Evolutionary conservation across 2,329 filamentous ascomycete genomes (phyloP).

Genomic region (Periconia digitata): DNA sequence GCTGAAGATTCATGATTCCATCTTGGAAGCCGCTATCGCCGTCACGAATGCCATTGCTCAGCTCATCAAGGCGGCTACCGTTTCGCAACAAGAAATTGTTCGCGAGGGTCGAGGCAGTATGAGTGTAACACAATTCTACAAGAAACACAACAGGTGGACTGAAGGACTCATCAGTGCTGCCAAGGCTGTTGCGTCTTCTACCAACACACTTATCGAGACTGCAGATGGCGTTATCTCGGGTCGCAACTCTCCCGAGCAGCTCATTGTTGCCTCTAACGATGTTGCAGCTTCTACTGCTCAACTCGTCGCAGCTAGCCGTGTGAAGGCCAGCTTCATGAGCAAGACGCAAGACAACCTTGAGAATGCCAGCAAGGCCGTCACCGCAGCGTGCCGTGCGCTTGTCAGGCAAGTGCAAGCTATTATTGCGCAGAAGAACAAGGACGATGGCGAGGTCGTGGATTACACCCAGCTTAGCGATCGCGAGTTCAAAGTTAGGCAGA

Average conservation of each 20-base stretch:
- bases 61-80: conserved; percentile 91
- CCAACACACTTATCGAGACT: conserved; percentile 96
- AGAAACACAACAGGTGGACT: conserved; percentile 99
- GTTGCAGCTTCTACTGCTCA: conserved; percentile 95
- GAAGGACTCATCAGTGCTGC: conserved; percentile 96
- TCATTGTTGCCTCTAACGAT: conserved; percentile 97
- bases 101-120: conserved; percentile 85
- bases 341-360: conserved; percentile 93
- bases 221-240: conserved; percentile 92
- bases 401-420: conserved; percentile 94
- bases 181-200: conserved; percentile 91
- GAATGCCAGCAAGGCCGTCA: conserved; percentile 88
- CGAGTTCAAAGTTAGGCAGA: conserved; percentile 98
- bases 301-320: conserved; percentile 89
- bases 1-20: conserved; percentile 91
- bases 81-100: conserved; percentile 94
- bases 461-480: conserved; percentile 86
- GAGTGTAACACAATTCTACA: conserved; percentile 93
- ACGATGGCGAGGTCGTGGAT: conserved; percentile 78
- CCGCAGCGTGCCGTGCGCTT: conserved; percentile 79
- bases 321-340: conserved; percentile 98
- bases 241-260: conserved; percentile 91
- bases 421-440: conserved; percentile 81
- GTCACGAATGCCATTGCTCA: conserved; percentile 93
- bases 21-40: conserved; percentile 87